These are phyloP conservation scores for Ustilago lituana DNA, from an alignment of 1,284 basidiomycete genomes.

Conservation along the genomic window DNA sequence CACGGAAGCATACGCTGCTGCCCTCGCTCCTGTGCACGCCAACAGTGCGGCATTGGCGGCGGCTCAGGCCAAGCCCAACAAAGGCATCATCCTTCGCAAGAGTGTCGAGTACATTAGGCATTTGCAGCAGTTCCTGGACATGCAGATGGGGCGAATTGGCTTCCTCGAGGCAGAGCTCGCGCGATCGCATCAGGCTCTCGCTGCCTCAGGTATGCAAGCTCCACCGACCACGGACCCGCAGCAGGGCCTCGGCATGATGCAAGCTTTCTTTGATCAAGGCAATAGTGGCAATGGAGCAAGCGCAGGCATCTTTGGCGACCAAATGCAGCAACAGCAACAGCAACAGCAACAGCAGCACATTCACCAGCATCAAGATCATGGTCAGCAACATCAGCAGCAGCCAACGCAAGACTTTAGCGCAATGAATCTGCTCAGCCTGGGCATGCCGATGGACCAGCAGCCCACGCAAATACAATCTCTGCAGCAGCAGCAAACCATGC, in stretches of 20 bases:
- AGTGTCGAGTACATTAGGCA: constrained; percentile 65
- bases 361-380: constrained; percentile 3
- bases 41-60: constrained; percentile 58
- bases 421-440: constrained; percentile 44
- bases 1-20: constrained; percentile 46
- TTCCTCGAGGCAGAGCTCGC: constrained; percentile 57
- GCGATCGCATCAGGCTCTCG: constrained; percentile 37
- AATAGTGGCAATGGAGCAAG: constrained; percentile 5
- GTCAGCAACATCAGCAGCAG: constrained; percentile 24
- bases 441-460: constrained; percentile 36
- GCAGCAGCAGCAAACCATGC: constrained; percentile 9
- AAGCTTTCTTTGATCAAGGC: constrained; percentile 38
- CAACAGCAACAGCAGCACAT: constrained; percentile 19
- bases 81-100: constrained; percentile 66
- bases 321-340: constrained; percentile 23
- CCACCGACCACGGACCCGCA: constrained; percentile 43
- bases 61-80: constrained; percentile 65
- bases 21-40: constrained; percentile 55
- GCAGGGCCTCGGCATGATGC: constrained; percentile 47
- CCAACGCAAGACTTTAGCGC: constrained; percentile 42
- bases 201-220: constrained; percentile 46
- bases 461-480: too few species aligned
- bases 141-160: constrained; percentile 57
- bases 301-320: constrained; percentile 14
- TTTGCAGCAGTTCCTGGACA: constrained; percentile 62